Evolutionary conservation across 352 stramenopile species (phyloP).

Genomic region (Pythium dissimile): DNA sequence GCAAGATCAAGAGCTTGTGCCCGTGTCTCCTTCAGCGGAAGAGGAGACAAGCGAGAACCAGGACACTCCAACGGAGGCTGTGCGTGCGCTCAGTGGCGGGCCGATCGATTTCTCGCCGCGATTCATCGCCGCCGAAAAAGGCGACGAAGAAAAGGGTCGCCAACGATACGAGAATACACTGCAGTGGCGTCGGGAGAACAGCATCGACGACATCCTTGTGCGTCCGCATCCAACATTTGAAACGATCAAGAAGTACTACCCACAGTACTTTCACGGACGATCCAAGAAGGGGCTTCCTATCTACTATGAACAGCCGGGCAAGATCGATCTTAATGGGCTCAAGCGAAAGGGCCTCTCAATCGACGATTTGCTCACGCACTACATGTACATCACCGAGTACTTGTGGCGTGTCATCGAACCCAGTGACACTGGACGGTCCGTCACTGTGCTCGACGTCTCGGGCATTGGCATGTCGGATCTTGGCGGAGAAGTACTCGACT

Average conservation of each 20-base stretch:
- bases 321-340: conserved; percentile 83
- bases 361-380: conserved; percentile 85
- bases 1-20: conserved; percentile 16
- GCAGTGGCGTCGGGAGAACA: conserved; percentile 84
- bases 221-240: conserved; percentile 77
- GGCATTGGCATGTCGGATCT: conserved; percentile 88
- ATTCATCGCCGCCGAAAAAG: conserved; percentile 84
- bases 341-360: conserved; percentile 87
- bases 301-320: conserved; percentile 84
- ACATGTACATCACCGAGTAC: conserved; percentile 93
- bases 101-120: conserved; percentile 71
- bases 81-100: conserved; percentile 42
- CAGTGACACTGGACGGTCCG: conserved; percentile 59
- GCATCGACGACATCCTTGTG: conserved; percentile 86
- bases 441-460: conserved; percentile 82
- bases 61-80: neutral
- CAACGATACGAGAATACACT: conserved; percentile 72
- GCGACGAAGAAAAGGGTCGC: conserved; percentile 74
- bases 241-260: conserved; percentile 91
- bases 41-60: conserved; percentile 17
- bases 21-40: conserved; percentile 7
- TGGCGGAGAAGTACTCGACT: conserved; percentile 84
- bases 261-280: conserved; percentile 87
- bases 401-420: conserved; percentile 84
- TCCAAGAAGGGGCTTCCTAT: conserved; percentile 72